These are phyloP conservation scores for Globisporangium abappressorium DNA, from an alignment of 352 stramenopile species.

Conservation along the genomic window DNA sequence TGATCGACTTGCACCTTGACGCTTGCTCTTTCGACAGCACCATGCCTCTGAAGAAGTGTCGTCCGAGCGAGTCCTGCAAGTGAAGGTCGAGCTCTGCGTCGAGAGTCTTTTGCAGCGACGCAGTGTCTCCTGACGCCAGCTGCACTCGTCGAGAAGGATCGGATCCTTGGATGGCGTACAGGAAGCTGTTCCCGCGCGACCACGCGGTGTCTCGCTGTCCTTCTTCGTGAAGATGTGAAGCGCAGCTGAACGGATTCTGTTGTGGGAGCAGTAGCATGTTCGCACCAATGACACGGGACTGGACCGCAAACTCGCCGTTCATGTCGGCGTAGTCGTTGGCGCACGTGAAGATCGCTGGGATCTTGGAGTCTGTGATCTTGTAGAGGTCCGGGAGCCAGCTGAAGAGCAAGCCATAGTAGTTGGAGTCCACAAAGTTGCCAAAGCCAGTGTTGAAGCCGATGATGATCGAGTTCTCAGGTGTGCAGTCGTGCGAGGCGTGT, in stretches of 20 bases:
- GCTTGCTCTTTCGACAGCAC: constrained; percentile 69
- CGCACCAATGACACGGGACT: constrained; percentile 55
- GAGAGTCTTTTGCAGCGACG: constrained; percentile 36
- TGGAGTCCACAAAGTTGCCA: constrained; percentile 70
- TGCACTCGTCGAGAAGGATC: constrained; percentile 29
- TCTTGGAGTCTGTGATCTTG: constrained; percentile 42
- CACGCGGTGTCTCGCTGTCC: constrained; percentile 56
- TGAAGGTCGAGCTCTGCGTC: constrained; percentile 50
- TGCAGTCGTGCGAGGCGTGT: constrained; percentile 28
- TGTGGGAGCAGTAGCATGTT: constrained; percentile 61
- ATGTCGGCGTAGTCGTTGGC: constrained; percentile 79
- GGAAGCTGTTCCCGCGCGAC: constrained; percentile 68
- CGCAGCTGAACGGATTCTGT: constrained; percentile 73
- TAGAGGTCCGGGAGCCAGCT: constrained; percentile 72
- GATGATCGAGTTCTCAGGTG: constrained; percentile 42
- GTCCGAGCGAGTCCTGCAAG: constrained; percentile 47
- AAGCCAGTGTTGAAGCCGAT: constrained; percentile 79
- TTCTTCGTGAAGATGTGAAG: constrained; percentile 73
- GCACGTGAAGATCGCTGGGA: constrained; percentile 69
- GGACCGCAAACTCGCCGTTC: constrained; percentile 75
- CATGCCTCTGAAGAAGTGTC: constrained; percentile 60
- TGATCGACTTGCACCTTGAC: constrained; percentile 41
- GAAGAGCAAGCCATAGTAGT: constrained; percentile 48
- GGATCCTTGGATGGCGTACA: constrained; percentile 52
- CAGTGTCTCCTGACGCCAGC: constrained; percentile 26